Base-by-base conservation (phyloP, 768 basidiomycete genomes). In the Lactifluus volemus region DNA sequence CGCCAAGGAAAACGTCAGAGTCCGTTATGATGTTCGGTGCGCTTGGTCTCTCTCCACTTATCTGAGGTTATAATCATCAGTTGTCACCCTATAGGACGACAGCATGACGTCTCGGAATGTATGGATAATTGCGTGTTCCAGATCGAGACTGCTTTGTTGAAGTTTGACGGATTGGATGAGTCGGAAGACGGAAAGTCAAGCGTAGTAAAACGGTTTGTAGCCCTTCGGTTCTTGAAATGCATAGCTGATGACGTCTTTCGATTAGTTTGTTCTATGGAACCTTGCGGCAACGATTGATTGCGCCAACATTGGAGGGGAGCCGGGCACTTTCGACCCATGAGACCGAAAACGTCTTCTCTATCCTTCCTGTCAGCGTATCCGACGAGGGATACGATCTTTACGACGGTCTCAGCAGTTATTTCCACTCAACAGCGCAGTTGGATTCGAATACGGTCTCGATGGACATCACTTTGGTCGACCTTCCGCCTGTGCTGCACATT, bases 121-220 rank as follows among this genome's bases (percentile, higher is more conserved):
- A 92, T 98, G 88, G 96, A 98, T 73, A 98, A 98, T 68, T 95
- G 95, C 76, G 89, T 99, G 80, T 97, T 97, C 75, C 97, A 98
- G 73, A 93, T 98, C 53, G 97, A 99, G 73, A 88, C 92, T 4
- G 94, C 93, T 1, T 71, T 92, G 50, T 77, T 92, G 42, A 89
- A 89, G 68, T 88, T 93, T 62, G 82, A 82, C 53, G 81, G 77
- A 9, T 67, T 74, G 45, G 74, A 73, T 41, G 77, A 70, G 10
- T 71, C 74, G 21, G 78, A 76, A 63, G 78, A 78, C 42, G 83
- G 84, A 57, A 84, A 83, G 68, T 81, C 79, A 0, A 92, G 92
- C 63, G 79, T 96, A 10, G 86, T 97, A 49, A 92, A 94, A 73
- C 79, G 86, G 94, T 93, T 39, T 34, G 73, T 48, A n/a, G n/a